phyloP scores from a whole-genome alignment of 2,329 filamentous ascomycete genomes.

The Epichloe uncinata region DNA sequence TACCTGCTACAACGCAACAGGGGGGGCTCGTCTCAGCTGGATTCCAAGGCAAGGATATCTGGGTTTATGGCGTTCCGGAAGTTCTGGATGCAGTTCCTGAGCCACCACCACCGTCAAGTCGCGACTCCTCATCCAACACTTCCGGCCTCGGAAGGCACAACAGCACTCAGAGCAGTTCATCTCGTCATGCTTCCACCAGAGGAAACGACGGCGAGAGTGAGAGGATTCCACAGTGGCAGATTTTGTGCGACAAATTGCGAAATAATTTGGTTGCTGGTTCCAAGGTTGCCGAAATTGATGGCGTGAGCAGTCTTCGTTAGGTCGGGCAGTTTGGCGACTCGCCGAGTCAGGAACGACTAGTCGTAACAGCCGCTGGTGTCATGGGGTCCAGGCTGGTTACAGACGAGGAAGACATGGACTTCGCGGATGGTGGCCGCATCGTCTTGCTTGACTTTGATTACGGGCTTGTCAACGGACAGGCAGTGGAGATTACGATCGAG shows the following conservation, averaged over 20 bases:
- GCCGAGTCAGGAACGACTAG: constrained; percentile 41
- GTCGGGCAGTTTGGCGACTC: constrained; percentile 42
- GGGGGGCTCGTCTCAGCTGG: constrained; percentile 66
- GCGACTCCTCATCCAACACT: constrained; percentile 10
- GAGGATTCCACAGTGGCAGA: constrained; percentile 52
- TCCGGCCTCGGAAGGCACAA: constrained; percentile 16
- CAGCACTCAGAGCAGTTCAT: constrained; percentile 16
- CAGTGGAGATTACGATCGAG: constrained; percentile 53
- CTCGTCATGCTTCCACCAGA: constrained; percentile 19
- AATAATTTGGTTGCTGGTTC: constrained; percentile 59
- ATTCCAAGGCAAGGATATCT: constrained; percentile 59
- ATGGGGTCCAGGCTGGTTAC: constrained; percentile 41
- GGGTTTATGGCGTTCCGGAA: constrained; percentile 67
- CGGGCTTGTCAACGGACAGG: constrained; percentile 38
- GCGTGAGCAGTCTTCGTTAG: constrained; percentile 59
- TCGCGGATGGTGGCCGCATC: constrained; percentile 66
- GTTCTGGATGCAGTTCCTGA: constrained; percentile 51
- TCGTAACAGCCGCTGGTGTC: constrained; percentile 62
- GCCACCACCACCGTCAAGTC: constrained; percentile 12
- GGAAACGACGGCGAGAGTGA: constrained; percentile 16
- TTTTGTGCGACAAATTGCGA: constrained; percentile 52
- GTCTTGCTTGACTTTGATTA: constrained; percentile 64
- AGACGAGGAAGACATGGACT: constrained; percentile 60
- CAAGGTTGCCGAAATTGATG: constrained; percentile 50
- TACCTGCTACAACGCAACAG: constrained; percentile 54